Base-by-base conservation (phyloP, 331 rosid species). In the Telfairia occidentalis region DNA sequence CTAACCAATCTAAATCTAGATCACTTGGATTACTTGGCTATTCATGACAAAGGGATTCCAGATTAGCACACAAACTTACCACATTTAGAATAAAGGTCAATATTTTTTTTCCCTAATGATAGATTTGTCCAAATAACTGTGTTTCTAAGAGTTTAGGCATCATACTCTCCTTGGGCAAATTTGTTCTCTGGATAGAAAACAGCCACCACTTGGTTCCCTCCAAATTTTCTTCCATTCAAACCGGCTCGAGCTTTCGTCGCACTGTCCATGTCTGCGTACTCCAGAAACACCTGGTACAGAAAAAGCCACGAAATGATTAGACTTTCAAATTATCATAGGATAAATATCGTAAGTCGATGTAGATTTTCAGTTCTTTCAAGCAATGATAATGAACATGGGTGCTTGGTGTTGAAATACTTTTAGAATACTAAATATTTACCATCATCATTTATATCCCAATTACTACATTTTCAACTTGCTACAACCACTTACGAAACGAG, bases 161-260 rank as follows among this genome's bases (percentile, higher is more conserved):
- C 96, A 69, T 92, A 95, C 26, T 95, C 96, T 18, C 89, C 96
- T 83, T 89, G 80, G 4, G 92, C 93, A 80, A 95, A 95, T 80
- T 86, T 92, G 83, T 87, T 83, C 89, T 95, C 99, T 0, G 92
- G 79, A 74, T 90, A 95, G 71, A 69, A 92, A 71, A 91, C 96
- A 0, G 96, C 99, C 48, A 84, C 80, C 5, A 95, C 99, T 80
- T 85, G 89, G 75, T 90, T 92, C 65, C 99, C 96, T 4, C 90
- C 99, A 76, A 95, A 95, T 59, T 89, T 95, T 28, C 99, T 81
- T 28, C 96, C 97, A 83, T 95, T 88, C 86, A 95, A 73, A 46
- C 96, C 99, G 4, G 90, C 53, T 4, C 96, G 93, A 28, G 97
- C 99, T 82, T 92, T 95, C 5, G 92, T 74, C 40, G 99, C 84